Base-by-base conservation (phyloP, 2,329 filamentous ascomycete genomes). In the Teratosphaeria gauchensis region DNA sequence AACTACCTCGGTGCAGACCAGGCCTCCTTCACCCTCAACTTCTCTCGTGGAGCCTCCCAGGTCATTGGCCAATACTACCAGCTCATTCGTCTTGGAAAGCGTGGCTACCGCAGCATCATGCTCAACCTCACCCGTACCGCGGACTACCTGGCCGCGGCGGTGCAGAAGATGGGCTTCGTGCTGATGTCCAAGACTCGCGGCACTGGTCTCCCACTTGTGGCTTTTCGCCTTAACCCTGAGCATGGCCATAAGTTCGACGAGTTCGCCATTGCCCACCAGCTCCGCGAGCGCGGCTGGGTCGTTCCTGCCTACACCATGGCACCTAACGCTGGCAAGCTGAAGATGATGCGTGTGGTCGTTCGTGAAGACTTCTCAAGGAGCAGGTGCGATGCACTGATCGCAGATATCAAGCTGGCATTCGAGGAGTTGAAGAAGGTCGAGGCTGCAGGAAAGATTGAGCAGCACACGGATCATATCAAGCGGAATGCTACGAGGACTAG, bases 41-140 rank as follows among this genome's bases (percentile, higher is more conserved):
- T 97, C 80, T 95, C 89, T 71, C 95, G 96, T 74, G 92, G 92
- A 59, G 92, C 92, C 12, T 90, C 88, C 5, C 92, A 96, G 72
- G 89, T 96, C 69, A 95, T 97, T 62, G 92, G 90, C 31, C 92
- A 97, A 76, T 97, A 96, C 78, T 96, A 97, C 78, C 92, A 96
- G 77, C 82, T 97, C 71, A 96, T 96, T 72, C 89, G 92, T 32
- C 85, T 97, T 3, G 92, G 92, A 61, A 95, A 95, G 82, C 86
- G 87, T 63, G 92, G 92, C 55, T 97, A 96, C 80, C 85, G 88
- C 58, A 82, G 87, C 68, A 96, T 97, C 78, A 96, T 96, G 92
- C 82, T 85, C 69, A 97, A 97, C 77, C 80, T 97, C 62, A 96
- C 90, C 28, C 84, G 88, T 56, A 95, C 88, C 0, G 86, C 92